Evolutionary conservation across 768 basidiomycete genomes (phyloP).

Genomic region (Rhizopogon salebrosus): DNA sequence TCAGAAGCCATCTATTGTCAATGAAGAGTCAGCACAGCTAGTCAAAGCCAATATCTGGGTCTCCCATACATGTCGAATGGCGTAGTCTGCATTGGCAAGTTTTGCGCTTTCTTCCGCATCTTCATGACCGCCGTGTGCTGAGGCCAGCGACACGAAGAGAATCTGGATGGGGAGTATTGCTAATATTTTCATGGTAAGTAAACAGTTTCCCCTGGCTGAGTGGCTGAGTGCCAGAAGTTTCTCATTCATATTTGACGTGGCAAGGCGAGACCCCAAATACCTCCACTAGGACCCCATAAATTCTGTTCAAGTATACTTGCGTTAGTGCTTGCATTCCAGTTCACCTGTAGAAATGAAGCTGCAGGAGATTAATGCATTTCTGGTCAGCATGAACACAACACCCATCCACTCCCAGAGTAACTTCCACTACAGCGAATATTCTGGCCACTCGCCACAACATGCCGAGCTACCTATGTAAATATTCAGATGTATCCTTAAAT

Average conservation of each 20-base stretch:
- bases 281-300: not conserved
- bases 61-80: constrained; percentile 80
- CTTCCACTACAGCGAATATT: too few relatives aligned
- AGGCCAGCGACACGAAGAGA: constrained; percentile 26
- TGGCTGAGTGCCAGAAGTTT: not conserved
- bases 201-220: not conserved
- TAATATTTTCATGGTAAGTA: constrained; percentile 41
- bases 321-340: too few relatives aligned
- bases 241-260: not conserved
- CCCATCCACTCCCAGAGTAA: too few relatives aligned
- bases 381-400: too few relatives aligned
- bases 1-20: constrained; percentile 74
- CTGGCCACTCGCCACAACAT: too few relatives aligned
- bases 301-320: too few relatives aligned
- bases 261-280: not conserved
- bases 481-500: too few relatives aligned
- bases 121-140: constrained; percentile 62
- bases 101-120: constrained; percentile 56
- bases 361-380: too few relatives aligned
- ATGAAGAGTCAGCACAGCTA: constrained; percentile 13
- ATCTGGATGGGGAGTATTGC: constrained; percentile 38
- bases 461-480: too few relatives aligned
- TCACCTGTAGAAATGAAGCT: too few relatives aligned
- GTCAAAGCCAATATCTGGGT: not conserved
- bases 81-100: constrained; percentile 52